Evolutionary conservation across 1,284 basidiomycete species (phyloP).

Genomic region (Apiotrichum porosum): DNA sequence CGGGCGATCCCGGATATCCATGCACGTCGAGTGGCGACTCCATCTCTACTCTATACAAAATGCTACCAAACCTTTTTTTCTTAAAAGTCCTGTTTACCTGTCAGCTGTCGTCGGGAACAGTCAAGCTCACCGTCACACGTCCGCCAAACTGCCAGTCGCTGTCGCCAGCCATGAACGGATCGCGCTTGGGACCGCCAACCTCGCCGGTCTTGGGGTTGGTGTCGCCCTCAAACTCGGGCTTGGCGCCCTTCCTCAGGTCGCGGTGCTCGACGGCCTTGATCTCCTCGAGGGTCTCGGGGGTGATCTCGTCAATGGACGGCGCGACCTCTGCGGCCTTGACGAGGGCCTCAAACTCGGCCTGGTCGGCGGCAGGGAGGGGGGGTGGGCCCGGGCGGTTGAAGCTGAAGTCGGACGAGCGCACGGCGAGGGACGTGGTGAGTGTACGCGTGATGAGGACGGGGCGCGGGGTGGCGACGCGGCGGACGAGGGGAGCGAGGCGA

Average conservation of each 20-base stretch:
- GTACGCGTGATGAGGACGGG: no score
- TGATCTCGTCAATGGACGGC: slow-evolving; percentile 10
- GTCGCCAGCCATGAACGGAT: slow-evolving; percentile 51
- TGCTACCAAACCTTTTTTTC: no score
- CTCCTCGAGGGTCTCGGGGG: slow-evolving; percentile 2
- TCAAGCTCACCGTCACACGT: slow-evolving; percentile 47
- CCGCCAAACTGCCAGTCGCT: slow-evolving; percentile 49
- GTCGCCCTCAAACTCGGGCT: slow-evolving; percentile 55
- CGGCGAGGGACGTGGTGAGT: not conserved
- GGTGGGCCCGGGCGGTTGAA: slow-evolving; percentile 45
- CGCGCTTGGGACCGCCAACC: slow-evolving; percentile 55
- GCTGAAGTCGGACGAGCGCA: slow-evolving; percentile 16
- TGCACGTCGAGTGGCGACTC: no score
- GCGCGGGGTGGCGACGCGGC: no score
- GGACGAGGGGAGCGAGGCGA: no score
- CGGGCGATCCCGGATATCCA: no score
- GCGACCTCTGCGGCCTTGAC: slow-evolving; percentile 34
- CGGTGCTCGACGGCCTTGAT: slow-evolving; percentile 49
- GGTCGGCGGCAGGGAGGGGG: slow-evolving; percentile 42
- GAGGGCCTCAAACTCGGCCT: slow-evolving; percentile 48
- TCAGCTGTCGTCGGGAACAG: no score
- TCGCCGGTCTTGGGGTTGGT: slow-evolving; percentile 56
- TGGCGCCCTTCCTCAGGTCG: slow-evolving; percentile 50
- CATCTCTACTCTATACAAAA: no score
- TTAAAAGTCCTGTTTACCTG: no score